These are phyloP conservation scores for Anaeromyces robustus DNA, from an alignment of 192 early-diverging fungal genomes.

Conservation along the genomic window DNA sequence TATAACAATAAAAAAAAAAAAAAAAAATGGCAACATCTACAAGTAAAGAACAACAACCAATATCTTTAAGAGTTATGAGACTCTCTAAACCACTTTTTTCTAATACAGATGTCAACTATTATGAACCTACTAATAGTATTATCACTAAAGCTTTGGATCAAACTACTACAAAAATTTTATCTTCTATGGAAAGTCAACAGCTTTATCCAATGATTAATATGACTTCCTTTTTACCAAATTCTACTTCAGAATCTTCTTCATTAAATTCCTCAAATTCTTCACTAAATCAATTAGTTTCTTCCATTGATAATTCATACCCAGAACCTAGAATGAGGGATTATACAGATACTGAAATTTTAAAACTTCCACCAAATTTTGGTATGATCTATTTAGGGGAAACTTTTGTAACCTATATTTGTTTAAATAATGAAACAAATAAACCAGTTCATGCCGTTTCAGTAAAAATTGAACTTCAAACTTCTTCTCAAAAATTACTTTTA, in stretches of 20 bases:
- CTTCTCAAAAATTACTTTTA: slow-evolving; percentile 60
- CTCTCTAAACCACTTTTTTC: not conserved
- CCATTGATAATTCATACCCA: not conserved
- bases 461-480: slow-evolving; percentile 75
- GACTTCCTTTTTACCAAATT: not conserved
- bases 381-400: slow-evolving; percentile 91
- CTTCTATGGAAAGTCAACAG: not conserved
- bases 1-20: not conserved
- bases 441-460: slow-evolving; percentile 56
- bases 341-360: not conserved
- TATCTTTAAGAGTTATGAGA: not conserved
- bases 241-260: not conserved
- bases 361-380: slow-evolving; percentile 36
- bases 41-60: not conserved
- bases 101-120: not conserved
- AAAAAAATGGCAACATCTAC: not conserved
- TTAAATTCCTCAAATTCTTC: not conserved
- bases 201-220: not conserved
- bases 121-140: not conserved
- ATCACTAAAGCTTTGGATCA: not conserved
- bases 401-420: slow-evolving; percentile 67
- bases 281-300: not conserved
- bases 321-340: not conserved
- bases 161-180: not conserved
- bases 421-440: slow-evolving; percentile 65